These are phyloP conservation scores for Cicer yamashitae DNA, from an alignment of 306 rosid genomes.

Conservation along the genomic window DNA sequence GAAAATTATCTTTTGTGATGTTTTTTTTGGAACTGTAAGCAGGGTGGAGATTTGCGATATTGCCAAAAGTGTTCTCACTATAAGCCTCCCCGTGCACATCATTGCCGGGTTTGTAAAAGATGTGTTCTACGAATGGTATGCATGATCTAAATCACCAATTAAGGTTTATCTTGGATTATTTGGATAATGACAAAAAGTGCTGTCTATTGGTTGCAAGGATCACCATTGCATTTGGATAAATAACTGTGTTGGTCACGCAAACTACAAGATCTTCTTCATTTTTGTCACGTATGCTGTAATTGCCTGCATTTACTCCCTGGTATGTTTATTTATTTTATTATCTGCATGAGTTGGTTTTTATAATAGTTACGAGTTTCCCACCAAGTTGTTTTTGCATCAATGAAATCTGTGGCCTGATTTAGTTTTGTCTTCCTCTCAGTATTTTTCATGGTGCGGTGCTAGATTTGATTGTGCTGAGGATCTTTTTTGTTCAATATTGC, in stretches of 20 bases:
- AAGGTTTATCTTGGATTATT: slow-evolving; percentile 40
- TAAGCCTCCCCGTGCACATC: slow-evolving; percentile 99
- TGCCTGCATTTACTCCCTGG: slow-evolving; percentile 92
- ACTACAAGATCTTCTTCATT: slow-evolving; percentile 88
- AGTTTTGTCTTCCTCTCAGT: slow-evolving; percentile 8
- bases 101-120: slow-evolving; percentile 94
- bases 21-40: slow-evolving; percentile 46
- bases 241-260: slow-evolving; percentile 93
- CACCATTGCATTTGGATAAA: slow-evolving; percentile 99
- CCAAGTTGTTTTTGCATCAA: slow-evolving; percentile 27
- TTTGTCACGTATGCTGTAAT: slow-evolving; percentile 81
- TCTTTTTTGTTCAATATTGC: slow-evolving; percentile 22
- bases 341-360: slow-evolving; percentile 29
- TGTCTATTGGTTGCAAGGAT: slow-evolving; percentile 73
- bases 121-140: slow-evolving; percentile 98
- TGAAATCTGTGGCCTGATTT: slow-evolving; percentile 8
- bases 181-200: slow-evolving; percentile 48
- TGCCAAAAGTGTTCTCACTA: slow-evolving; percentile 94
- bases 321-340: slow-evolving; percentile 50
- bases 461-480: slow-evolving; percentile 29
- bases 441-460: slow-evolving; percentile 21
- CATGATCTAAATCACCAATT: slow-evolving; percentile 38
- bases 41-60: slow-evolving; percentile 96
- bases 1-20: slow-evolving; percentile 32
- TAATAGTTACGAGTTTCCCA: slow-evolving; percentile 30